Percentiles rank a stretch among this genome's conserved stretches.
Conservation (phyloP, 75 land plant species). For the Sequoia sempervirens region DNA sequence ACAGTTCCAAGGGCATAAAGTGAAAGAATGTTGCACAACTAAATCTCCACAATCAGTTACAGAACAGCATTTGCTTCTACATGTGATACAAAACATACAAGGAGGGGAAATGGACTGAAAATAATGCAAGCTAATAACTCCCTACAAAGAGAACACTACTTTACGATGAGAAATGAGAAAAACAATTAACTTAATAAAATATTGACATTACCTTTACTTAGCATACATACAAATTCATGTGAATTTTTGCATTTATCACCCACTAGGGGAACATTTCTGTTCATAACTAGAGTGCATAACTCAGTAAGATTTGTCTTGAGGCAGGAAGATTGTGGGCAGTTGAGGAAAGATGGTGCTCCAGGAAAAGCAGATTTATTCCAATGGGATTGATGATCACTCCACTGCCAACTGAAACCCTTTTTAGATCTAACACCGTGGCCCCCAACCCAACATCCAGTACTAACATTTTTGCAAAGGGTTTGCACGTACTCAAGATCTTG, state of each 20-base stretch:
- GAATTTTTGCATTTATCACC: slow-evolving; percentile 52
- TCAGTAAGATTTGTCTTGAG: slow-evolving; percentile 11
- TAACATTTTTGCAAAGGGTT: slow-evolving; percentile 34
- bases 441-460: slow-evolving; percentile 81
- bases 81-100: not conserved
- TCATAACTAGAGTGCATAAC: slow-evolving; percentile 45
- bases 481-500: slow-evolving; percentile 48
- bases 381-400: slow-evolving; percentile 57
- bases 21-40: not conserved
- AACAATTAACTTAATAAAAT: not conserved
- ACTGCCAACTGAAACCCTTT: slow-evolving; percentile 53
- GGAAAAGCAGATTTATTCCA: slow-evolving; percentile 55
- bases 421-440: slow-evolving; percentile 37
- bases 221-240: slow-evolving; percentile 62
- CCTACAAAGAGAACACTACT: not conserved
- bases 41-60: not conserved
- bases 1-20: not conserved
- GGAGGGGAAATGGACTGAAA: not conserved
- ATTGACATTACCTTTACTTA: slow-evolving; percentile 42
- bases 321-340: slow-evolving; percentile 44
- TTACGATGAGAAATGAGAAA: not conserved
- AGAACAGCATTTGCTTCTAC: not conserved
- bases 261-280: slow-evolving; percentile 26
- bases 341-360: slow-evolving; percentile 17
- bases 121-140: not conserved